Evolutionary conservation across 2,329 filamentous ascomycete genomes (phyloP).

Genomic region (Pyricularia grisea): DNA sequence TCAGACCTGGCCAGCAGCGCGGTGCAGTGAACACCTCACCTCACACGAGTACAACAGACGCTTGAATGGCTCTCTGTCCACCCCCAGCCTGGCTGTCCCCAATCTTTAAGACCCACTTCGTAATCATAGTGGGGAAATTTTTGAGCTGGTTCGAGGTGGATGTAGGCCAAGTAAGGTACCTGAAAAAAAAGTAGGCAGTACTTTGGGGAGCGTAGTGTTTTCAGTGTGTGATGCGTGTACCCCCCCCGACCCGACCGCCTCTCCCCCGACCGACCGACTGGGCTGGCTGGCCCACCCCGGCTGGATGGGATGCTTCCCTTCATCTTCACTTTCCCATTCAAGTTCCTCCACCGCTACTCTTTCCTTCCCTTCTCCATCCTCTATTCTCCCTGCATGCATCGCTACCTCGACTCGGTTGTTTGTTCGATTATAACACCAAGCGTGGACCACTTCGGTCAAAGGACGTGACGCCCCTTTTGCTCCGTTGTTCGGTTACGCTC

Average conservation of each 20-base stretch:
- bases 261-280: not conserved
- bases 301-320: not conserved
- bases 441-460: slow-evolving; percentile 5
- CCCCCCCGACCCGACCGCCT: not conserved
- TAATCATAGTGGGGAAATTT: not conserved
- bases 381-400: slow-evolving; percentile 10
- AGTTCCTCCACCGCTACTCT: slow-evolving; percentile 19
- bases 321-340: slow-evolving; percentile 1
- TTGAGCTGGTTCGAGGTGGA: not conserved
- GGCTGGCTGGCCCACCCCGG: not conserved
- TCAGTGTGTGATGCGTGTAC: not conserved
- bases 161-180: not conserved
- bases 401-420: slow-evolving; percentile 6
- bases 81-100: not conserved
- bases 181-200: not conserved
- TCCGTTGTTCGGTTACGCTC: slow-evolving; percentile 6
- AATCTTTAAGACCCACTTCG: not conserved
- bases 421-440: slow-evolving; percentile 5
- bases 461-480: slow-evolving; percentile 6
- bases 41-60: slow-evolving; percentile 7
- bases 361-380: slow-evolving; percentile 23
- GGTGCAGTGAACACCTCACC: not conserved
- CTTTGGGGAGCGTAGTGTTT: not conserved
- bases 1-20: not conserved
- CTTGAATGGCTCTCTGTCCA: not conserved